Base-by-base conservation (phyloP, 352 stramenopile species). In the Globisporangium carolinianum region DNA sequence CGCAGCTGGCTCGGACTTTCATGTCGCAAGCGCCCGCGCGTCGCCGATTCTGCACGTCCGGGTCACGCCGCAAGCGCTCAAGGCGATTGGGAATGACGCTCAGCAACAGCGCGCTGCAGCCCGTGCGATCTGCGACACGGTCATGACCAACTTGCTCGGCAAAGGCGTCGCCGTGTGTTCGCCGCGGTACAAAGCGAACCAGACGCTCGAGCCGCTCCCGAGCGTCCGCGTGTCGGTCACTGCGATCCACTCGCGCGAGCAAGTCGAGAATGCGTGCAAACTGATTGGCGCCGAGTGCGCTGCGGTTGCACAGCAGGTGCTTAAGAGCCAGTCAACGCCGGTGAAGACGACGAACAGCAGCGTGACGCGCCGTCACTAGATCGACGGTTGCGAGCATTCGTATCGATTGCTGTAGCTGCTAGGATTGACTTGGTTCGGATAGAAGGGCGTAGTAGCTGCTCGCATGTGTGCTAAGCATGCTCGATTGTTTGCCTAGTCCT, bases 1-100 rank as follows among this genome's bases (percentile, higher is more conserved):
- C 0, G 64, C 66, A 6, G 53, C 79, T 8, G 62, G 77, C 53
- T 56, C 67, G 24, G 48, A 76, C 8, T 87, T 83, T 54, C 52
- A 60, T 36, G 63, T 92, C n/a, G 74, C 82, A 18, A 88, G 78
- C 52, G 75, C 79, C 53, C 62, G 61, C 24, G 71, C 70, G 42
- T 93, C 83, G n/a, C 83, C 83, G 1, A 84, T 93, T 36, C 43
- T 93, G 7, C 83, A 93, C 61, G 47, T 91, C 53, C 79, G 80
- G 52, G 47, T 90, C 58, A 53, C 77, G 50, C 64, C 67, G 10
- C 73, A 81, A 49, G 52, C 83, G 32, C 53, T 85, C 17, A 57
- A 59, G 46, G 53, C 61, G 14, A 58, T 84, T 7, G 51, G 69
- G 12, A 78, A 64, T 39, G 70, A 86, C 17, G 65, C 75, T 39